Percentiles rank a stretch among this genome's conserved stretches.
Evolutionary conservation across 352 stramenopile genomes (phyloP).

Genomic region (Globisporangium uncinulatum): DNA sequence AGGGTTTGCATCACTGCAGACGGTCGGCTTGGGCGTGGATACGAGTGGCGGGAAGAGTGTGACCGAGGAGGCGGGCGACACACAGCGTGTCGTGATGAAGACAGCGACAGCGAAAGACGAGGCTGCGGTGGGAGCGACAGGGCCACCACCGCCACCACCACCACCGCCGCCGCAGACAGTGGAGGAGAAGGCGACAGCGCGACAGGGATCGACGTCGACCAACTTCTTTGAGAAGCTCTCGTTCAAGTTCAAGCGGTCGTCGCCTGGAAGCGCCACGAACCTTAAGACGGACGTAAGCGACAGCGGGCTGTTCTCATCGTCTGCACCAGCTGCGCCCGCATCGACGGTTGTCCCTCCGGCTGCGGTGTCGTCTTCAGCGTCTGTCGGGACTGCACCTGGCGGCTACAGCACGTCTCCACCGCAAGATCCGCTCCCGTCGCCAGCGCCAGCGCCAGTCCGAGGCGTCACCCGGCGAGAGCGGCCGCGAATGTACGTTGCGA

Average conservation of each 20-base stretch:
- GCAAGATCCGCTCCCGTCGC: slow-evolving; percentile 3
- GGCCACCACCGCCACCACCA: slow-evolving; percentile 14
- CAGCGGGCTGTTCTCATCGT: slow-evolving; percentile 7
- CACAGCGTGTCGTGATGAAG: not conserved
- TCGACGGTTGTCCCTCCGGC: not conserved
- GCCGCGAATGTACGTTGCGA: slow-evolving; percentile 77
- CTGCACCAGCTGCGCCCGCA: not conserved
- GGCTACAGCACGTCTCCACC: slow-evolving; percentile 7
- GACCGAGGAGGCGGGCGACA: not conserved
- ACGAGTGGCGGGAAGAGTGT: not conserved
- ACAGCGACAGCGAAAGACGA: slow-evolving; percentile 4
- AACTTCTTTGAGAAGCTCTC: slow-evolving; percentile 86
- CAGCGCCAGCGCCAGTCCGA: slow-evolving; percentile 27
- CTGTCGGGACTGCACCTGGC: not conserved
- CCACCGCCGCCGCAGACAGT: slow-evolving; percentile 20
- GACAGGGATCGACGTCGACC: slow-evolving; percentile 33
- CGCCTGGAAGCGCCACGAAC: slow-evolving; percentile 25
- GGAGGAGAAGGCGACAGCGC: slow-evolving; percentile 30
- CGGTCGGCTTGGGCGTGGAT: slow-evolving; percentile 5
- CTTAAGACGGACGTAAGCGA: not conserved
- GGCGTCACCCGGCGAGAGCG: slow-evolving; percentile 33
- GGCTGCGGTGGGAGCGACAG: not conserved
- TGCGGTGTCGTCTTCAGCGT: not conserved
- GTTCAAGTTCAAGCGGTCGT: slow-evolving; percentile 72
- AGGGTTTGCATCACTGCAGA: slow-evolving; percentile 1